Conservation (phyloP, 768 basidiomycete species). For the Boletus sp. region DNA sequence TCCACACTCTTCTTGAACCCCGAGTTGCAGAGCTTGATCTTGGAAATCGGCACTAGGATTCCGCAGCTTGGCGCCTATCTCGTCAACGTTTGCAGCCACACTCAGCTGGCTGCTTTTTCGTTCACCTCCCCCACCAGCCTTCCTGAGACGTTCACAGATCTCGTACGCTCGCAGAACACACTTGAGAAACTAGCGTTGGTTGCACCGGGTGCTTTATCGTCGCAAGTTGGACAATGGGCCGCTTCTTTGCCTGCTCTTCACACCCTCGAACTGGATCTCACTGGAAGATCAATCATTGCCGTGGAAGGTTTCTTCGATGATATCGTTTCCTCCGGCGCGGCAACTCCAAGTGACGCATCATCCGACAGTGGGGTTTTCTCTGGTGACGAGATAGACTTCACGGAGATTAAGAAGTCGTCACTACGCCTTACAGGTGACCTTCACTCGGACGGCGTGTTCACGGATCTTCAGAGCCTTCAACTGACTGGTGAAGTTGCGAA, state of each 20-base stretch:
- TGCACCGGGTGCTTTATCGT: slow-evolving; percentile 70
- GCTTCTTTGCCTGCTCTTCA: slow-evolving; percentile 61
- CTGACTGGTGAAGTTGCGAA: slow-evolving; percentile 70
- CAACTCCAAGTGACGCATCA: slow-evolving; percentile 68
- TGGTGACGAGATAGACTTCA: slow-evolving; percentile 73
- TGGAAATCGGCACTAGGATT: slow-evolving; percentile 60
- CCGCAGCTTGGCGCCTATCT: slow-evolving; percentile 64
- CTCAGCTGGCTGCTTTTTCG: slow-evolving; percentile 64
- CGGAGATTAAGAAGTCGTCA: slow-evolving; percentile 68
- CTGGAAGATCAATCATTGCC: slow-evolving; percentile 61
- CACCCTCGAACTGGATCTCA: slow-evolving; percentile 67
- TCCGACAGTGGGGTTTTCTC: slow-evolving; percentile 80
- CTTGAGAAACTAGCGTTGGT: slow-evolving; percentile 64
- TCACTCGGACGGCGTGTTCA: slow-evolving; percentile 55
- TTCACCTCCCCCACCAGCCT: slow-evolving; percentile 68
- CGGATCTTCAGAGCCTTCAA: slow-evolving; percentile 56
- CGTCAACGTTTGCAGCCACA: slow-evolving; percentile 59
- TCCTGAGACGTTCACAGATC: slow-evolving; percentile 69
- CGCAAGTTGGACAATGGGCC: slow-evolving; percentile 75
- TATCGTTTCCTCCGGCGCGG: slow-evolving; percentile 62
- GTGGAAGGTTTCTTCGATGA: slow-evolving; percentile 84
- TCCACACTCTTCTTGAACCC: slow-evolving; percentile 65
- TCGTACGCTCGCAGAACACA: slow-evolving; percentile 55
- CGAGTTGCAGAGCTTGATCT: slow-evolving; percentile 54
- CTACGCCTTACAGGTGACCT: slow-evolving; percentile 63